Conservation (phyloP, 768 basidiomycete species). For the Cyathus striatus region DNA sequence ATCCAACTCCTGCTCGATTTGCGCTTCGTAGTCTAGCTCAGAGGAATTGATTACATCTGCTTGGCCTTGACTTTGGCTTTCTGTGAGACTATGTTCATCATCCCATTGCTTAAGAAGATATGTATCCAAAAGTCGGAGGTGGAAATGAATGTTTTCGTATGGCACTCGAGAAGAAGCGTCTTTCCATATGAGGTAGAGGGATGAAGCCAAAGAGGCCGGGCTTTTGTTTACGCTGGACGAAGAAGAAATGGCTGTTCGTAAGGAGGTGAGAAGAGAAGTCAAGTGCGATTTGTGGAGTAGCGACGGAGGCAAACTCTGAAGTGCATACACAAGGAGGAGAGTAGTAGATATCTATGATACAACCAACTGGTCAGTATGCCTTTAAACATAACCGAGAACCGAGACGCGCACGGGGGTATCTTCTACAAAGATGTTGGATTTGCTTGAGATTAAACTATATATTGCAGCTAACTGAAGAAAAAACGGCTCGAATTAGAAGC, state of each 20-base stretch:
- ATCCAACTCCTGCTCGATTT: conserved; percentile 18
- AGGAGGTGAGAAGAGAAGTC: conserved; percentile 18
- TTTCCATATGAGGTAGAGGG: conserved; percentile 25
- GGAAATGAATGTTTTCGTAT: conserved; percentile 42
- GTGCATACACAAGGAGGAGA: conserved; percentile 45
- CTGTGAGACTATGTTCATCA: too few relatives aligned
- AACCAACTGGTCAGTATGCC: too few relatives aligned
- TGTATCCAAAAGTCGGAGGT: conserved; percentile 56
- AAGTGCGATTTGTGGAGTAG: conserved; percentile 30
- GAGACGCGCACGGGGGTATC: too few relatives aligned
- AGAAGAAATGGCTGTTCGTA: conserved; percentile 29
- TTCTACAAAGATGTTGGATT: too few relatives aligned
- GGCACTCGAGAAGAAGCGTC: conserved; percentile 16
- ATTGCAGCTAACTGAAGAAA: too few relatives aligned
- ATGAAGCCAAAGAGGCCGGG: conserved; percentile 30
- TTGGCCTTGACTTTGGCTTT: too few relatives aligned
- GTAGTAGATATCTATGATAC: conserved; percentile 43
- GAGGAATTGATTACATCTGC: too few relatives aligned
- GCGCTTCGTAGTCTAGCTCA: conserved; percentile 4
- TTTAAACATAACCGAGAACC: too few relatives aligned
- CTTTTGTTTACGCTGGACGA: conserved; percentile 22
- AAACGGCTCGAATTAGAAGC: too few relatives aligned
- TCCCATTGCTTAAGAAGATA: conserved; percentile 60
- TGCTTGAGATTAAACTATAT: conserved; percentile 25
- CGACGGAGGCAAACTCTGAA: conserved; percentile 44